Evolutionary conservation across 2,329 filamentous ascomycete species (phyloP).

Genomic region (Sordariomycetes sp.): DNA sequence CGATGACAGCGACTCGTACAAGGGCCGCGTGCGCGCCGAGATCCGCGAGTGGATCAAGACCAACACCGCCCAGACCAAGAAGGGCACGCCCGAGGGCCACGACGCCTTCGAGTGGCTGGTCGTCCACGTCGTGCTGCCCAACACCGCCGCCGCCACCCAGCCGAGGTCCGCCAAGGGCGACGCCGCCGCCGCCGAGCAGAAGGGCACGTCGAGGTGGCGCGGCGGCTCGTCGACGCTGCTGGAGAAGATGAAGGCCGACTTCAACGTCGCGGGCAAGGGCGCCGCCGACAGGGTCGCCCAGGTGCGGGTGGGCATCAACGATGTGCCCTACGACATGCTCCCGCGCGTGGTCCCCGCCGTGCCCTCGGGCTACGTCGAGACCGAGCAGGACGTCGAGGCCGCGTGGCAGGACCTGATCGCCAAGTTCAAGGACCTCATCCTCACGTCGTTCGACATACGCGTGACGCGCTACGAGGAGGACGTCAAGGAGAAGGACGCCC

Average conservation of each 20-base stretch:
- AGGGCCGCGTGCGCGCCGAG: constrained; percentile 63
- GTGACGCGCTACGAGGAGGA: constrained; percentile 96
- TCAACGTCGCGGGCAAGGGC: constrained; percentile 65
- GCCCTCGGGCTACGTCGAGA: constrained; percentile 56
- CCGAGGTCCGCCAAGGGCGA: constrained; percentile 53
- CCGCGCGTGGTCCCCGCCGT: constrained; percentile 53
- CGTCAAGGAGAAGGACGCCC: constrained; percentile 85
- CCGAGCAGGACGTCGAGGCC: constrained; percentile 64
- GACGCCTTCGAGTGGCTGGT: constrained; percentile 96
- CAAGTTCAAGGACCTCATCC: constrained; percentile 78
- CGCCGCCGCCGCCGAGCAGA: constrained; percentile 53
- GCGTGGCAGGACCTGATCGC: constrained; percentile 77
- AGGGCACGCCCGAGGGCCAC: constrained; percentile 74
- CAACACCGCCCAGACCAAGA: constrained; percentile 47
- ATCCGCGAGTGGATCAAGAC: constrained; percentile 87
- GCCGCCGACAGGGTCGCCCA: constrained; percentile 72
- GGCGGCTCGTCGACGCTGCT: constrained; percentile 72
- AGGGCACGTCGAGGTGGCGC: constrained; percentile 61
- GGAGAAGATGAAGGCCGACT: constrained; percentile 84
- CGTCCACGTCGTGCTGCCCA: constrained; percentile 82
- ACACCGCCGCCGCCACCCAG: constrained; percentile 70
- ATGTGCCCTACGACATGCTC: constrained; percentile 54
- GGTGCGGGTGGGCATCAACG: constrained; percentile 65
- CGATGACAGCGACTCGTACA: constrained; percentile 94
- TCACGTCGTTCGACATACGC: constrained; percentile 80